Base-by-base conservation (phyloP, 495 filamentous ascomycete species). In the Halenospora varia region DNA sequence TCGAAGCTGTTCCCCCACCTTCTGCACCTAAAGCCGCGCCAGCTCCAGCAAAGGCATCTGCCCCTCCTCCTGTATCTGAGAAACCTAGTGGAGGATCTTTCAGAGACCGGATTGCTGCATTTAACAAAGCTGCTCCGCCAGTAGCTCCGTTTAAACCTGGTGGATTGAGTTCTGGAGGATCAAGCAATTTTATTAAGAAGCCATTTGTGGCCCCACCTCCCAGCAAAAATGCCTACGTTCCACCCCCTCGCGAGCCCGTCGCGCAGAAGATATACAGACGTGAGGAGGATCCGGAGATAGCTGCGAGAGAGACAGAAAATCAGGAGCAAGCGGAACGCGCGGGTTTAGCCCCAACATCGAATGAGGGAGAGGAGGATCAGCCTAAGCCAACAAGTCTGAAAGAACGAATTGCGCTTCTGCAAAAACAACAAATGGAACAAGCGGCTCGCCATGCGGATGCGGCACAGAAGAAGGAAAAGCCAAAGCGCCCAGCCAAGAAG, bases 131-230 rank as follows among this genome's bases (percentile, higher is more conserved):
- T 19, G 83, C 92, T 20, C 82, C 93, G 6, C 94, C 94, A 10
- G 72, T 94, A 55, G 82, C 90, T 2, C 94, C 95, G 2, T 90
- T 91, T 70, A 96, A 96, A 64, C 90, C 91, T 11, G 77, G 82
- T 59, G 81, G 82, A 2, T 65, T 85, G 35, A 73, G 79, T 52
- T 60, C 59, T 17, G 75, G 82, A 23, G 77, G 81, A 45, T 78
- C 81, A 10, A 75, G 76, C 48, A 79, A 81, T 56, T 97, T 97
- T 62, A 84, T 97, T 69, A 97, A 95, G 78, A 97, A 97, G 71
- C 91, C 94, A n/a, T 98, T 97, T 64, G 94, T 98, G 56, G 88
- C 94, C 1, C 91, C 95, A 25, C 94, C 94, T 51, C 94, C 94
- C 6, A 96, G 90, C 70, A 88, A 92, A 61, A 87, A 97, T 77